Evolutionary conservation across 768 basidiomycete genomes (phyloP).

Genomic region (Suillus subalutaceus): DNA sequence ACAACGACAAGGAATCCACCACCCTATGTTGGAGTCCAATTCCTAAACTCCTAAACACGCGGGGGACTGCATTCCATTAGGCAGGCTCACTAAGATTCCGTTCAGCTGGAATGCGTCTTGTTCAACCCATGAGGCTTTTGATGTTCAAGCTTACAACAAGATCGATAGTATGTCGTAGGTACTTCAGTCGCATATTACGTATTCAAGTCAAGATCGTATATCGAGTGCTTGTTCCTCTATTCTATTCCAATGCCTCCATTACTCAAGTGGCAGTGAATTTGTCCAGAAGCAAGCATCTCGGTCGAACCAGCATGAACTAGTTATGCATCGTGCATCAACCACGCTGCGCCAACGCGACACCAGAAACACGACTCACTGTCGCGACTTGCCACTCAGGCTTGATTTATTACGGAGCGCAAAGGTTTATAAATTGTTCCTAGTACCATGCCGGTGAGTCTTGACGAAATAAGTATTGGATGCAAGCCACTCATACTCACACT

Average conservation of each 20-base stretch:
- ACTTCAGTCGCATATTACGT: background rate
- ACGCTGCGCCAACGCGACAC: background rate
- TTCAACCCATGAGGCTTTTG: background rate
- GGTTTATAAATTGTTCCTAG: background rate
- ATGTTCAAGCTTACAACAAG: background rate
- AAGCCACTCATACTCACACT: background rate
- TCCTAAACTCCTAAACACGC: background rate
- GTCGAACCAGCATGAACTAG: background rate
- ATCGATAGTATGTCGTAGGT: background rate
- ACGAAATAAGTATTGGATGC: background rate
- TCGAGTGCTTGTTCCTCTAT: background rate
- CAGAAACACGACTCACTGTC: background rate
- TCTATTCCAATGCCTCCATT: background rate
- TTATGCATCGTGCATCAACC: background rate
- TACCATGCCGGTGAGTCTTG: background rate
- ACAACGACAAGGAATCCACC: background rate
- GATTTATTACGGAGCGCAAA: background rate
- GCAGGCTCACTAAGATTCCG: background rate
- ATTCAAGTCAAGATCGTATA: background rate
- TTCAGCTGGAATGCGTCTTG: background rate
- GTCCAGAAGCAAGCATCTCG: background rate
- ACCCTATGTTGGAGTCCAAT: no score
- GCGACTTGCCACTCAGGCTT: background rate
- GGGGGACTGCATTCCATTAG: background rate
- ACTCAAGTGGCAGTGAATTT: background rate